Evolutionary conservation across 345 rosid species (phyloP).

Genomic region (Dipteronia sinensis): DNA sequence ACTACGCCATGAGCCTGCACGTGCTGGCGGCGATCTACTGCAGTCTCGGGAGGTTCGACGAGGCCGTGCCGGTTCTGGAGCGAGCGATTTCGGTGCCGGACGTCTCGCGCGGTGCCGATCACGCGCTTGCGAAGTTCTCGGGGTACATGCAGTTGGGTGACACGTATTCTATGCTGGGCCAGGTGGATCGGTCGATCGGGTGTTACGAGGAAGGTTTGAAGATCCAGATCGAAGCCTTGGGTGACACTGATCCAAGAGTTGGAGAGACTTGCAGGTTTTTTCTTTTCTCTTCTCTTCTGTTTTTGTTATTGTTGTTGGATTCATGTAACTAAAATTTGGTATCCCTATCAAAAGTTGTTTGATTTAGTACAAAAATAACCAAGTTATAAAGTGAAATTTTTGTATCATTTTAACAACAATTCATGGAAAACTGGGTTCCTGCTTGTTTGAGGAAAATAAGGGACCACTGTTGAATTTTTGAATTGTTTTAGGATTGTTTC

Average conservation of each 20-base stretch:
- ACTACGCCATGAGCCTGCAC: conserved; percentile 94
- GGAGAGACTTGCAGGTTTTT: conserved; percentile 99
- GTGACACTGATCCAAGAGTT: conserved; percentile 94
- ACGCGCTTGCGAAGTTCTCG: conserved; percentile 87
- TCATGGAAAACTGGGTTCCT: neutral
- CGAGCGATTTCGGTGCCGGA: conserved; percentile 85
- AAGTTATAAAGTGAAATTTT: neutral
- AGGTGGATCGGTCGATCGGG: conserved; percentile 79
- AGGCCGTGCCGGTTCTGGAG: conserved; percentile 87
- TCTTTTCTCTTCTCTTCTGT: neutral
- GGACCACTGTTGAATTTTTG: neutral
- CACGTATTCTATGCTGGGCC: conserved; percentile 95
- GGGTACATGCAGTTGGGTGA: conserved; percentile 99
- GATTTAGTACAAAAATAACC: neutral
- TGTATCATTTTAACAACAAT: too few species aligned
- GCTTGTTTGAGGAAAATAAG: neutral
- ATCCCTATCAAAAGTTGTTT: neutral
- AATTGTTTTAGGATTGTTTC: neutral
- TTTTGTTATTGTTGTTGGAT: too few species aligned
- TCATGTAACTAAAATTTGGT: neutral
- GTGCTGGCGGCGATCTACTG: conserved; percentile 94
- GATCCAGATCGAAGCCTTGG: conserved; percentile 95
- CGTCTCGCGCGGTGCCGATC: conserved; percentile 70
- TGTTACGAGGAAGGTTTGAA: conserved; percentile 85
- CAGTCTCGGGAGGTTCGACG: conserved; percentile 90